A percentile compares a stretch with the other conserved stretches of the same genome.
These are phyloP conservation scores for Castanea crenata DNA, from an alignment of 306 rosid genomes.

Conservation along the genomic window DNA sequence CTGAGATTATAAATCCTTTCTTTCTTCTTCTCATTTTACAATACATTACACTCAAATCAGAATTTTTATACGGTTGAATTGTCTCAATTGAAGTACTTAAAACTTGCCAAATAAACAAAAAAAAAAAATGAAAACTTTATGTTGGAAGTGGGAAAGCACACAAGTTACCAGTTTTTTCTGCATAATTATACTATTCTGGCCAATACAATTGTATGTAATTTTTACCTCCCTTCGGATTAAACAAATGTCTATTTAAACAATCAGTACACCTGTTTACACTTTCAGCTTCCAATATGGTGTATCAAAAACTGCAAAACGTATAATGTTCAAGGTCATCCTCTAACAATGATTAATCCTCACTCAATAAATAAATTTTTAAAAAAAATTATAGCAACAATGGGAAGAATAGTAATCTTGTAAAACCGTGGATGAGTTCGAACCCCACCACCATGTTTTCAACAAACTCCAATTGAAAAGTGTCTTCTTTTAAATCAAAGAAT, in stretches of 20 bases:
- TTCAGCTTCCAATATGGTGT: neutral
- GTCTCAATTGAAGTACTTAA: too few species aligned
- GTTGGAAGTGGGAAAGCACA: neutral
- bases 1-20: too few species aligned
- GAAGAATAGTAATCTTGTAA: neutral
- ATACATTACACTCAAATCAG: too few species aligned
- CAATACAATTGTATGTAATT: neutral
- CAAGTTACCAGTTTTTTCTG: neutral
- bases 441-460: neutral
- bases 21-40: too few species aligned
- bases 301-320: neutral
- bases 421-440: neutral
- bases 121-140: neutral
- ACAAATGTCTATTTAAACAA: neutral
- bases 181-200: neutral
- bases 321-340: neutral
- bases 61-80: too few species aligned
- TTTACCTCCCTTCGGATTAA: neutral
- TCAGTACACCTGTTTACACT: neutral
- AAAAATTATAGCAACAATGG: neutral
- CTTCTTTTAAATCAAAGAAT: neutral
- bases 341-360: neutral
- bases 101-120: neutral
- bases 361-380: neutral
- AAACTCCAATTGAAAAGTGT: neutral